These are phyloP conservation scores for Stagonosporopsis tanaceti DNA, from an alignment of 2,329 filamentous ascomycete species.

Conservation along the genomic window DNA sequence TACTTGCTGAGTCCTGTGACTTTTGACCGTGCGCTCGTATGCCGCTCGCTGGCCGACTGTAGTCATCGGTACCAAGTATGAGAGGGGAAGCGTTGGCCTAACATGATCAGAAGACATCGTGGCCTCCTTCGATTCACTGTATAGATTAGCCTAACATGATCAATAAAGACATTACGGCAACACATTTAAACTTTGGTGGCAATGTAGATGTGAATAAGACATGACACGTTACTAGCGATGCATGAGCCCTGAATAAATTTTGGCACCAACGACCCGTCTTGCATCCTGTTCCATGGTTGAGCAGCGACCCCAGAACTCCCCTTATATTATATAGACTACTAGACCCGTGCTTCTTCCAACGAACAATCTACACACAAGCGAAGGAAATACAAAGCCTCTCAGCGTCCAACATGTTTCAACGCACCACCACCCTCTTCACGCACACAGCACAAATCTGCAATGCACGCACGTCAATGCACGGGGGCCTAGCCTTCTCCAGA, in stretches of 20 bases:
- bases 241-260: background rate
- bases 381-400: no score
- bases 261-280: no score
- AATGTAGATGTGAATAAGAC: background rate
- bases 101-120: slow-evolving; percentile 23
- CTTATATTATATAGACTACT: background rate
- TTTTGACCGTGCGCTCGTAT: slow-evolving; percentile 24
- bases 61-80: background rate
- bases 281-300: no score
- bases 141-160: slow-evolving; percentile 19
- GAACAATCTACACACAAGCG: background rate
- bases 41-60: background rate
- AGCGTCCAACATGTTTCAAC: background rate
- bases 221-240: background rate
- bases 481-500: background rate
- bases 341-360: background rate
- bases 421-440: background rate
- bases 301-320: no score
- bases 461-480: background rate
- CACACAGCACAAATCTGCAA: background rate
- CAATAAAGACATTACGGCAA: slow-evolving; percentile 21
- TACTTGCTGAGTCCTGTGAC: slow-evolving; percentile 46
- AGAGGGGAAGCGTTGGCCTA: slow-evolving; percentile 6
- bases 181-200: background rate
- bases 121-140: background rate